These are phyloP conservation scores for Flaveria ramosissima DNA, from an alignment of 129 eudicot genomes.

Conservation along the genomic window DNA sequence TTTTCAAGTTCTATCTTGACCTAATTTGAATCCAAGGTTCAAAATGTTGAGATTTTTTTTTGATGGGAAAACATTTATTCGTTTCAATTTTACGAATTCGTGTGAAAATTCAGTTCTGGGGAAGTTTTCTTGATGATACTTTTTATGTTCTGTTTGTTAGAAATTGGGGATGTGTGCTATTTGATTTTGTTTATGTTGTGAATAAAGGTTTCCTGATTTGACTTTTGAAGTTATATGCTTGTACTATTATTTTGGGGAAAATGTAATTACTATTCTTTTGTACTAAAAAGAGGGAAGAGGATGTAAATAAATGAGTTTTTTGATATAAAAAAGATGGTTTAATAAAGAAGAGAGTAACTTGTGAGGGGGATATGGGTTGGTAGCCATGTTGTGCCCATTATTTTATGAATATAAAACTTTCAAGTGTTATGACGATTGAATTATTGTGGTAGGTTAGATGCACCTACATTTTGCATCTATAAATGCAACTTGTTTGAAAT, in stretches of 20 bases:
- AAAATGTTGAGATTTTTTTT: not conserved
- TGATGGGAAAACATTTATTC: not conserved
- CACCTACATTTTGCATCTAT: constrained; percentile 19
- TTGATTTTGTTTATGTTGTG: not conserved
- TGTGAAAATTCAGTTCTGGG: not conserved
- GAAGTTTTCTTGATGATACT: no score
- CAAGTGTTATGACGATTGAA: constrained; percentile 10
- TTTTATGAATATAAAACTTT: not conserved
- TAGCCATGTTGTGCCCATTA: constrained; percentile 1
- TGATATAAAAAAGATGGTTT: not conserved
- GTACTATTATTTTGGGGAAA: not conserved
- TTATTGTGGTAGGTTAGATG: constrained; percentile 22
- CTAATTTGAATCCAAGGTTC: constrained; percentile 12
- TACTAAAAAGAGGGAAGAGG: not conserved
- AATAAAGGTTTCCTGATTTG: not conserved
- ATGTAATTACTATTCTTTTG: not conserved
- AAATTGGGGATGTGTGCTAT: not conserved
- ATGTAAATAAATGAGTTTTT: not conserved
- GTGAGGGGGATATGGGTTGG: no score
- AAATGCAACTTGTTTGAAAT: constrained; percentile 21
- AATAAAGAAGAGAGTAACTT: not conserved
- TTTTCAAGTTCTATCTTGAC: not conserved
- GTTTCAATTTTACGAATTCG: not conserved
- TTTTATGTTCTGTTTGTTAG: not conserved
- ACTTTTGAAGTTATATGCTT: constrained; percentile 11